A percentile compares a stretch with the other conserved stretches of the same genome.
These are phyloP conservation scores for Aspergillus incahuasiensis DNA, from an alignment of 495 filamentous ascomycete species.

Conservation along the genomic window DNA sequence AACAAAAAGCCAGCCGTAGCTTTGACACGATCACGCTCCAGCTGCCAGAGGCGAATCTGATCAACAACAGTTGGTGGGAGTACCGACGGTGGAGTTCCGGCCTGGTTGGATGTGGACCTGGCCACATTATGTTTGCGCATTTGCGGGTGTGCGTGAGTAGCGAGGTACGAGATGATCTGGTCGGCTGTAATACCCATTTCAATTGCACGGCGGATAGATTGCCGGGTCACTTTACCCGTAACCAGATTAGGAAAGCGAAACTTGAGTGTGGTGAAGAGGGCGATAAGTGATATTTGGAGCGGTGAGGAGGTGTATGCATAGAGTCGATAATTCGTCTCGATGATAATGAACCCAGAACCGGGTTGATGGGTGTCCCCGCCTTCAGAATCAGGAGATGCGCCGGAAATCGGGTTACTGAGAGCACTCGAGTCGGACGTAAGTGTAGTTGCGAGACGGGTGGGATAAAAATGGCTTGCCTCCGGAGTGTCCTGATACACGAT, in stretches of 20 bases:
- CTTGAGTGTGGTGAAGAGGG: conserved; percentile 77
- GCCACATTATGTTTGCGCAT: conserved; percentile 63
- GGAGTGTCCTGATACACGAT: conserved; percentile 71
- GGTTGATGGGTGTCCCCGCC: conserved; percentile 34
- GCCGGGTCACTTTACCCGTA: conserved; percentile 79
- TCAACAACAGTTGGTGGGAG: conserved; percentile 94
- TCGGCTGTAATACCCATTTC: conserved; percentile 86
- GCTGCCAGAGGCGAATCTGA: conserved; percentile 96
- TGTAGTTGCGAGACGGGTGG: conserved; percentile 90
- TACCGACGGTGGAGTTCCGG: conserved; percentile 48
- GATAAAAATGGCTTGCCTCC: conserved; percentile 71
- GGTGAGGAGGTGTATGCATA: conserved; percentile 95
- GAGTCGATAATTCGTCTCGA: conserved; percentile 98
- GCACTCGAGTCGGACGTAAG: conserved; percentile 78
- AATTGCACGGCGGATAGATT: conserved; percentile 81
- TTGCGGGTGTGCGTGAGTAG: conserved; percentile 86
- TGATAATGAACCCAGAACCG: conserved; percentile 77
- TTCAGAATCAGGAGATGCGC: conserved; percentile 33
- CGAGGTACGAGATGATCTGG: conserved; percentile 87
- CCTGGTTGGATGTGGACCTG: conserved; percentile 38
- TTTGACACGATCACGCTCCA: conserved; percentile 89
- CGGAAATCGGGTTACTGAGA: conserved; percentile 38
- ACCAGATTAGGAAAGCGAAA: conserved; percentile 91
- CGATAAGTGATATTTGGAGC: conserved; percentile 89
- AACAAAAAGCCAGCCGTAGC: conserved; percentile 79